Conservation (phyloP, 176 grass and related monocot species). For the Musa troglodytarum region DNA sequence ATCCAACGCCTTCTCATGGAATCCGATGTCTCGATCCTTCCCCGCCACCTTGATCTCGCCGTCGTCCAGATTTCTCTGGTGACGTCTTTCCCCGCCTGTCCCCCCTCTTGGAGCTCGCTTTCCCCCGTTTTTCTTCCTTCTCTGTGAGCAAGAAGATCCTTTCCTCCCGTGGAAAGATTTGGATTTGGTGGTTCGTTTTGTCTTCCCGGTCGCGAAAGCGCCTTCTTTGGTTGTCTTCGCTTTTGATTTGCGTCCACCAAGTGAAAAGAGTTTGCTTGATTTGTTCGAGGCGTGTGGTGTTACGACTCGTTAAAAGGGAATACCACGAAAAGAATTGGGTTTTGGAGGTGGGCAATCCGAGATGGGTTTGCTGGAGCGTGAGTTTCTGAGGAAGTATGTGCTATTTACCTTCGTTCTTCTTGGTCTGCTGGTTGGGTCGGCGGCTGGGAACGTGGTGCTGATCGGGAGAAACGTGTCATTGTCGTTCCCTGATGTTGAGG, state of each 20-base stretch:
- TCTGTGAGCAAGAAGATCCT: background rate
- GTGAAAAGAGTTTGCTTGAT: background rate
- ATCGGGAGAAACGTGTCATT: conserved; percentile 11
- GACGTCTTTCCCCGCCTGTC: background rate
- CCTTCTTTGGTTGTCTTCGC: too few relatives aligned
- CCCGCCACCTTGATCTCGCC: background rate
- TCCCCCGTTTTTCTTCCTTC: background rate
- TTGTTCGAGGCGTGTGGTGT: too few relatives aligned
- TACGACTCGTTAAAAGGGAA: background rate
- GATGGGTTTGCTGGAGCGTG: background rate
- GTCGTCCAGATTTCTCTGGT: background rate
- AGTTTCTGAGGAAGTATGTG: background rate
- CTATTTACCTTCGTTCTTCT: background rate
- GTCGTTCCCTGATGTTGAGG: conserved; percentile 9
- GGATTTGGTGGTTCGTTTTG: background rate
- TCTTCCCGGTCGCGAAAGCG: background rate
- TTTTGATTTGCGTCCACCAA: background rate
- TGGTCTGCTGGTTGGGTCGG: background rate
- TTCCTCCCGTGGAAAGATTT: background rate
- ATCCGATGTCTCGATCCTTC: conserved; percentile 3
- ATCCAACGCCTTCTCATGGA: conserved; percentile 2
- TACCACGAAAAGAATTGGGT: background rate
- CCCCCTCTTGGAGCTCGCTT: background rate
- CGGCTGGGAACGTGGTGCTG: conserved; percentile 11
- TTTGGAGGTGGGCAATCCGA: background rate